Conservation (phyloP, 768 basidiomycete genomes). For the Mycena vitilis region DNA sequence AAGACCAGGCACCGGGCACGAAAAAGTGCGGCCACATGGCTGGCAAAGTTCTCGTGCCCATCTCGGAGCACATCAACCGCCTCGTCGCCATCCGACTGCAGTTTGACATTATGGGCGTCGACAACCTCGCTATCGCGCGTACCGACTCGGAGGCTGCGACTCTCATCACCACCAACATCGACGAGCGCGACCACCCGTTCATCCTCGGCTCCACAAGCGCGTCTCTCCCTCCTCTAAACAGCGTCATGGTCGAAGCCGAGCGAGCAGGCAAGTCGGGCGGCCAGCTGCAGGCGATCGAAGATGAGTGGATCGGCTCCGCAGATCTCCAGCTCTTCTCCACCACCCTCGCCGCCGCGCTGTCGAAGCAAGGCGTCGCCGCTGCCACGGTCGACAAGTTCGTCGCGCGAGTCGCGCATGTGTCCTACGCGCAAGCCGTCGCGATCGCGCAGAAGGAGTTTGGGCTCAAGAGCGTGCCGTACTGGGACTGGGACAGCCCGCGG, state of each 20-base stretch:
- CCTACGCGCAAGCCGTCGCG: constrained; percentile 73
- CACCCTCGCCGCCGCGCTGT: constrained; percentile 74
- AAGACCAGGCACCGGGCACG: constrained; percentile 97
- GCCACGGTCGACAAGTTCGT: constrained; percentile 70
- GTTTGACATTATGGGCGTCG: constrained; percentile 98
- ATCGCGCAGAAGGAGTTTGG: constrained; percentile 88
- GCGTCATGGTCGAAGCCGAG: constrained; percentile 88
- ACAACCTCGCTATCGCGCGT: constrained; percentile 91
- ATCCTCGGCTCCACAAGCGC: constrained; percentile 93
- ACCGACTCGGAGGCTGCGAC: constrained; percentile 99
- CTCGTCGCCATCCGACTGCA: constrained; percentile 97
- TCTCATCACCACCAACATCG: constrained; percentile 95
- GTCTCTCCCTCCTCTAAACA: constrained; percentile 73
- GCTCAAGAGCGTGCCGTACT: constrained; percentile 80
- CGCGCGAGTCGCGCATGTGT: constrained; percentile 70
- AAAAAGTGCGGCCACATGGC: constrained; percentile 98
- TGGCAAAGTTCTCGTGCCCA: constrained; percentile 96
- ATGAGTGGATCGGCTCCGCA: constrained; percentile 85
- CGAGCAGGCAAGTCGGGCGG: constrained; percentile 81
- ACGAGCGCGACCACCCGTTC: constrained; percentile 97
- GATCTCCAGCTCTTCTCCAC: constrained; percentile 84
- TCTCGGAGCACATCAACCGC: constrained; percentile 97
- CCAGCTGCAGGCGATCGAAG: constrained; percentile 88
- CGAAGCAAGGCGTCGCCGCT: constrained; percentile 64
- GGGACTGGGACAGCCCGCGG: constrained; percentile 95